These are phyloP conservation scores for Ophiosphaerella korrae DNA, from an alignment of 2,329 filamentous ascomycete species.

Conservation along the genomic window DNA sequence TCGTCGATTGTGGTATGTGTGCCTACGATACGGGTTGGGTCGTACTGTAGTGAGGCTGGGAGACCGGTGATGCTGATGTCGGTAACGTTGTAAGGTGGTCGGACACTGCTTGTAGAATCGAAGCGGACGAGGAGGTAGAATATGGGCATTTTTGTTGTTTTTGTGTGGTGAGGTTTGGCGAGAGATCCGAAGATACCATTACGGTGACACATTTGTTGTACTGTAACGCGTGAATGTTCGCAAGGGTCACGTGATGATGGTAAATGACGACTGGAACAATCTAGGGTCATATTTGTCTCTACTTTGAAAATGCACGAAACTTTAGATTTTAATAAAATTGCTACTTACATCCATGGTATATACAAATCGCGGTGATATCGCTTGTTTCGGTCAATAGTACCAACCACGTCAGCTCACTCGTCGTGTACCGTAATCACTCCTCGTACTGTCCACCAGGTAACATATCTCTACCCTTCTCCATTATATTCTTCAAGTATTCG, in stretches of 20 bases:
- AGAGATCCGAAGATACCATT: no score
- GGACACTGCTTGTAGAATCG: neutral
- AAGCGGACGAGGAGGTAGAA: neutral
- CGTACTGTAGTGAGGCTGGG: neutral
- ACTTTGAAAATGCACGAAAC: no score
- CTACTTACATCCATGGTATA: no score
- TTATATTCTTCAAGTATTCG: slow-evolving; percentile 56
- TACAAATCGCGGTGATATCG: no score
- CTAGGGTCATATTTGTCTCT: no score
- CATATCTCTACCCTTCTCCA: slow-evolving; percentile 56
- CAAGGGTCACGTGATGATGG: no score
- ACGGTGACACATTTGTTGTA: neutral
- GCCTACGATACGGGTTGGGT: neutral
- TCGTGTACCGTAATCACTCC: slow-evolving; percentile 42
- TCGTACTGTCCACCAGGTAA: slow-evolving; percentile 55
- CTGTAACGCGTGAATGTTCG: no score
- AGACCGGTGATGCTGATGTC: neutral
- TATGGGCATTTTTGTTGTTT: neutral
- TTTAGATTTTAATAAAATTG: no score
- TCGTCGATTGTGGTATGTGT: neutral
- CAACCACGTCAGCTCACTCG: no score
- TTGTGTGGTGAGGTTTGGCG: no score
- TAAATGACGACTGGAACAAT: no score
- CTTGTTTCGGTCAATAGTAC: no score
- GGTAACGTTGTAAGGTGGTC: neutral